These are phyloP conservation scores for Penicillium paxilli DNA, from an alignment of 495 filamentous ascomycete species.

Conservation along the genomic window DNA sequence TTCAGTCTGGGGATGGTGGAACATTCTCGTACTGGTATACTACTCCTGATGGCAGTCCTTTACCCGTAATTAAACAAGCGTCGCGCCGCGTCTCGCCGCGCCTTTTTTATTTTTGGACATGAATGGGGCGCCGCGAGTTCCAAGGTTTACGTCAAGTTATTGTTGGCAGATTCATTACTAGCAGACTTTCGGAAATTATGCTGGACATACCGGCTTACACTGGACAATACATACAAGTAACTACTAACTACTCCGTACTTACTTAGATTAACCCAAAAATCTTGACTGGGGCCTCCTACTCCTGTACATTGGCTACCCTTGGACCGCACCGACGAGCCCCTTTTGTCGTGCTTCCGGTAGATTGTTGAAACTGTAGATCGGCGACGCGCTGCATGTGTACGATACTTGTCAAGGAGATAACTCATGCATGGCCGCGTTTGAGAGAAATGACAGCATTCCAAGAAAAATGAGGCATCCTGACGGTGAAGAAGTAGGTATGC, in stretches of 20 bases:
- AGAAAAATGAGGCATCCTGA: conserved; percentile 1
- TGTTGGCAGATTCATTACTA: neutral
- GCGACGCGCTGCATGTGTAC: conserved; percentile 10
- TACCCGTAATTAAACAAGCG: conserved; percentile 2
- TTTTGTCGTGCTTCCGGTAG: neutral
- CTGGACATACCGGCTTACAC: neutral
- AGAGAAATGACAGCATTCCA: too few relatives aligned
- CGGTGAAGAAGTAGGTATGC: neutral
- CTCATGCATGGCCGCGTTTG: too few relatives aligned
- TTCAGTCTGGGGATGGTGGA: conserved; percentile 3
- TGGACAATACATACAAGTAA: neutral
- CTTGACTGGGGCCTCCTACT: neutral
- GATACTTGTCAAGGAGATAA: conserved; percentile 8
- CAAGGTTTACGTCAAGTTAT: neutral
- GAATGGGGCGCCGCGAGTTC: neutral
- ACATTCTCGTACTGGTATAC: too few relatives aligned
- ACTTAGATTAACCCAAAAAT: neutral
- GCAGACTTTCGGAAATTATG: neutral
- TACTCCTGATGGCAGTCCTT: conserved; percentile 1
- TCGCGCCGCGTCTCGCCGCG: neutral
- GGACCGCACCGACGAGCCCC: neutral
- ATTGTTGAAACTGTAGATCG: conserved; percentile 17
- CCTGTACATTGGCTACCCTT: neutral
- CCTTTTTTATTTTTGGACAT: neutral
- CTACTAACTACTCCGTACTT: neutral